Evolutionary conservation across 176 grass and related monocot genomes (phyloP), one percentile per base, ranked within the genome.

Genomic region (Hsuehochloa calcarea): DNA sequence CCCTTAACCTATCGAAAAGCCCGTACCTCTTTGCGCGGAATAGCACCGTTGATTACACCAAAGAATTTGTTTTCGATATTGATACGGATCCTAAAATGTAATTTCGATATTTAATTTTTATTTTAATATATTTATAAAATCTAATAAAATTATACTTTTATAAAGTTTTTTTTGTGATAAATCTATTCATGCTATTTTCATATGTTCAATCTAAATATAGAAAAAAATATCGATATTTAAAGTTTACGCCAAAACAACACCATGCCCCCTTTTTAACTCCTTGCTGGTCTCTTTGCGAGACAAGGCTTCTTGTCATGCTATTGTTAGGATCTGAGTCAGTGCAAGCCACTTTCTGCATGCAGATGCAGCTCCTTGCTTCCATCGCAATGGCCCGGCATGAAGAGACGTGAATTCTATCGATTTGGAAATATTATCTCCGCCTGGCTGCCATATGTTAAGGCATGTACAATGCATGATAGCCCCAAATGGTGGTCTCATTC

Each of bases 341-440:
- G 7, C 22, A 58, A 58, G 9, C 8, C 25, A 3, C 65, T 19
- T 19, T 27, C 62, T 17, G 15, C 61, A 13, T 3, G 63, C 45
- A 26, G 0, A 27, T 0, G 78, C 51, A 29, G 35, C 12, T 61
- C 50, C 5, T 54, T 81, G 40, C 61, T n/a, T 4, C 29, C 20
- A 2, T 84, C 27, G 61, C 82, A 27, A 80, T 22, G 46, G 74
- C 65, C 27, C 74, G 35, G 40, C 40, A 12, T 54, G 79, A 56
- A 65, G 65, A 43, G 87, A 85, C 68, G 72, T 50, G 46, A 37
- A 13, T 46, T 45, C 10, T 10, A 40, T 45, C 46, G 25, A 58
- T 87, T 56, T 47, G 82, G 67, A 86, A 85, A 88, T 73, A 79
- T 78, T 72, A 72, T 82, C 79, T 65, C 49, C 46, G 6, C 14